Evolutionary conservation across 2,329 filamentous ascomycete species (phyloP).

Genomic region (Teratosphaeria nubilosa): DNA sequence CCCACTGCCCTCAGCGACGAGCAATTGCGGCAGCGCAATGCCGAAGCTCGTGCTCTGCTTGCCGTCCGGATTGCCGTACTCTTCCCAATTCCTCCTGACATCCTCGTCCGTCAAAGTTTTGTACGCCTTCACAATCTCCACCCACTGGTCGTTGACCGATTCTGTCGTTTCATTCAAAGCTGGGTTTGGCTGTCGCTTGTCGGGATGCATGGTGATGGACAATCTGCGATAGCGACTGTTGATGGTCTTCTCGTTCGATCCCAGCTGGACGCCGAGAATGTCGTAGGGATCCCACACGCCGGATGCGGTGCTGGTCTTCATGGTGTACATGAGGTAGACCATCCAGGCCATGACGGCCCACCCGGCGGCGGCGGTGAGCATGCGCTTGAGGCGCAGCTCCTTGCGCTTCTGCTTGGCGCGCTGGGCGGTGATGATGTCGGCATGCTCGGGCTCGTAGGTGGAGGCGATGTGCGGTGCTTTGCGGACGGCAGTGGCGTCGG

Average conservation of each 20-base stretch:
- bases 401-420: slow-evolving; percentile 80
- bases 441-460: slow-evolving; percentile 71
- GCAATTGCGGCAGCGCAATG: slow-evolving; percentile 86
- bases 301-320: slow-evolving; percentile 46
- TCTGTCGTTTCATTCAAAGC: slow-evolving; percentile 85
- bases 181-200: slow-evolving; percentile 77
- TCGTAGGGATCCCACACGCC: slow-evolving; percentile 97
- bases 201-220: slow-evolving; percentile 79
- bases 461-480: slow-evolving; percentile 75
- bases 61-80: slow-evolving; percentile 92
- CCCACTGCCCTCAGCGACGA: slow-evolving; percentile 85
- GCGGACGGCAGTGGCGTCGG: slow-evolving; percentile 59
- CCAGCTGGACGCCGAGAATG: slow-evolving; percentile 77
- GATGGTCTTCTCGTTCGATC: slow-evolving; percentile 78
- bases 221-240: slow-evolving; percentile 83
- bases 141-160: slow-evolving; percentile 74
- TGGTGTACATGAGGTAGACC: slow-evolving; percentile 74
- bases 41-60: slow-evolving; percentile 98
- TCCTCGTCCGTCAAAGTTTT: slow-evolving; percentile 97
- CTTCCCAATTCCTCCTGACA: slow-evolving; percentile 89
- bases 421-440: slow-evolving; percentile 70
- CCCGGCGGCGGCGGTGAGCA: slow-evolving; percentile 62
- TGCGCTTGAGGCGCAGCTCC: slow-evolving; percentile 79
- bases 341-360: slow-evolving; percentile 82
- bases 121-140: slow-evolving; percentile 95